Base-by-base conservation (phyloP, 805 yeast genomes). In the Blastobotrys robertii region DNA sequence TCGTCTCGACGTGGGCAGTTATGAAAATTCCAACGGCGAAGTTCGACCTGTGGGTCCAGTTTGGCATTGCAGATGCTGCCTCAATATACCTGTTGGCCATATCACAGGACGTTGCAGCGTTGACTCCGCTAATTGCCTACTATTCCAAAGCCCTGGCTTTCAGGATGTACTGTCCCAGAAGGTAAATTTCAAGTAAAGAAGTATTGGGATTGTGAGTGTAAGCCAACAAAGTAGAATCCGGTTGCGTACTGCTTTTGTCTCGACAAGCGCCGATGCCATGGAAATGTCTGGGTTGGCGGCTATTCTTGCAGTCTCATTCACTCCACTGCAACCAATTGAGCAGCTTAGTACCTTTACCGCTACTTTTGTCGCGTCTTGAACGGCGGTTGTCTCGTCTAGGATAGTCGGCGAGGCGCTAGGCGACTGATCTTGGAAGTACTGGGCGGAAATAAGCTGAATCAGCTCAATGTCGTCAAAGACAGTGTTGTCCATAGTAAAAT, bases 1-100 rank as follows among this genome's bases (percentile, higher is more conserved):
- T 44, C 4, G 30, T 39, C 9, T 41, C 48, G 7, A 48, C 41
- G 36, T 39, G 44, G 14, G 42, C 43, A 22, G 31, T 44, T 35
- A 39, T 45, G 5, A 37, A 37, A 30, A 37, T 43, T 13, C 39
- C 40, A 2, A 40, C 39, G 2, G 50, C 47, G 9, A 43, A 39
- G 16, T 44, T 46, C 37, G 51, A 48, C 28, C 29, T 48, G 33
- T 41, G 44, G 8, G 51, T 44, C 11, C 47, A 44, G 22, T 42
- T 48, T 10, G 48, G 50, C 3, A 37, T 48, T 10, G 44, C 45
- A 15, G 51, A 48, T 25, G 51, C 50, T 10, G 34, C 39, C 22
- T 44, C 50, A 2, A 42, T 48, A 9, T 48, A 41, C 30, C 39
- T 39, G 9, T 38, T 48, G 8, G 40, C 48, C 7, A 38, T 48